phyloP scores from a whole-genome alignment of 1,284 basidiomycete genomes.

The Leccinum pachyderme region DNA sequence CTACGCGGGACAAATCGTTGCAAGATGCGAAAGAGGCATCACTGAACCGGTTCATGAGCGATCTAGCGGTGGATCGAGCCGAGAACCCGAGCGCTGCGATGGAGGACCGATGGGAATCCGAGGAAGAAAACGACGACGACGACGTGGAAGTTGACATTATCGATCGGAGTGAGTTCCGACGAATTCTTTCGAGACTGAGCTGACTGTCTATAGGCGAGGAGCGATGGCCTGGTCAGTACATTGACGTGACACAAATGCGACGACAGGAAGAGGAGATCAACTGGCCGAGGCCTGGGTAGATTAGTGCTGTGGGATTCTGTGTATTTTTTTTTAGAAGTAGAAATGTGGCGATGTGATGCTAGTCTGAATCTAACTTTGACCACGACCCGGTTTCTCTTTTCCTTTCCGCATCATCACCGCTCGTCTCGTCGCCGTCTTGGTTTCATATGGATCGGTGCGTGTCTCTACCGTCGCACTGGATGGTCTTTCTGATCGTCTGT shows the following conservation, averaged over 20 bases:
- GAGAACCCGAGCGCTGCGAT: constrained; percentile 53
- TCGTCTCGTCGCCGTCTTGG: neutral
- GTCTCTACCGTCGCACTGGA: constrained; percentile 11
- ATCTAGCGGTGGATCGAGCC: constrained; percentile 74
- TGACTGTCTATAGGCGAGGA: constrained; percentile 49
- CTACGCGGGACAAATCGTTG: constrained; percentile 59
- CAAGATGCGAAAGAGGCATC: constrained; percentile 76
- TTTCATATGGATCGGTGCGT: constrained; percentile 33
- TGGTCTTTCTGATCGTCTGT: constrained; percentile 6
- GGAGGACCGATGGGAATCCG: constrained; percentile 57
- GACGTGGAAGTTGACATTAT: constrained; percentile 57
- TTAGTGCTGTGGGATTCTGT: neutral
- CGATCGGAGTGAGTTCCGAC: constrained; percentile 56
- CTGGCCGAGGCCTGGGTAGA: constrained; percentile 59
- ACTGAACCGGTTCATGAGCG: constrained; percentile 80
- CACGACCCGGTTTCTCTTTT: neutral
- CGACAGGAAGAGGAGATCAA: constrained; percentile 52
- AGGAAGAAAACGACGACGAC: constrained; percentile 61
- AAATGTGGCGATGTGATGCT: constrained; percentile 10
- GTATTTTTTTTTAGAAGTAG: neutral
- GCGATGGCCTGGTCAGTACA: constrained; percentile 66
- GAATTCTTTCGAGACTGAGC: constrained; percentile 2
- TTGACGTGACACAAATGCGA: constrained; percentile 59
- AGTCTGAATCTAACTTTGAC: constrained; percentile 11
- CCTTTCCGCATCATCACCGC: constrained; percentile 6